Conservation (phyloP, 1,139 yeast species). For the Taphrina confusa region DNA sequence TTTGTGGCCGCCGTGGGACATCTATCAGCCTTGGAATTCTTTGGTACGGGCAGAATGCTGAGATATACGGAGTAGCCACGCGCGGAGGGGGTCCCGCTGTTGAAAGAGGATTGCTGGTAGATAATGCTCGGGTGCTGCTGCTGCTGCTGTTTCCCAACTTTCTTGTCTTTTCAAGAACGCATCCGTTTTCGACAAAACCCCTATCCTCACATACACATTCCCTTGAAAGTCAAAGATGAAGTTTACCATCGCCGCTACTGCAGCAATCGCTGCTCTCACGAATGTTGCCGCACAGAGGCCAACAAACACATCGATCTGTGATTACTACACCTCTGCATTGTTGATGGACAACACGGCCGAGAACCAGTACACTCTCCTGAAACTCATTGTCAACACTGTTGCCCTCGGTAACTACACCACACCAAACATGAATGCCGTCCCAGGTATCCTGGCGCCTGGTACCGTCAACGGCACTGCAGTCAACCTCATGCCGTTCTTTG, state of each 20-base stretch:
- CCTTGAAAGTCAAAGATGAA: slow-evolving; percentile 10
- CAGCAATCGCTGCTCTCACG: slow-evolving; percentile 16
- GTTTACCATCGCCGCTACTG: slow-evolving; percentile 25
- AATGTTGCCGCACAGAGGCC: slow-evolving; percentile 31
- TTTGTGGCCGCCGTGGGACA: too few species aligned
- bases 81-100: too few species aligned
- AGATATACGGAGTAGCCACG: too few species aligned
- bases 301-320: slow-evolving; percentile 32
- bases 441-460: slow-evolving; percentile 30
- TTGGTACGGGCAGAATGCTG: too few species aligned
- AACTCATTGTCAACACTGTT: slow-evolving; percentile 33
- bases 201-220: not conserved
- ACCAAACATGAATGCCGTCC: slow-evolving; percentile 33
- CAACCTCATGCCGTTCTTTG: slow-evolving; percentile 23
- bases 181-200: too few species aligned
- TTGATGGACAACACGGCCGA: slow-evolving; percentile 31
- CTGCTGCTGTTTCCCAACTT: too few species aligned
- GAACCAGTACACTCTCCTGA: slow-evolving; percentile 33
- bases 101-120: too few species aligned
- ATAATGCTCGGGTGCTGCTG: too few species aligned
- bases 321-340: slow-evolving; percentile 30
- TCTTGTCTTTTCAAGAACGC: too few species aligned
- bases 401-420: slow-evolving; percentile 31
- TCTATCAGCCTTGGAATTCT: too few species aligned
- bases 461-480: slow-evolving; percentile 30